These are phyloP conservation scores for Periglandula ipomoeae DNA, from an alignment of 2,329 filamentous ascomycete genomes.

Conservation along the genomic window DNA sequence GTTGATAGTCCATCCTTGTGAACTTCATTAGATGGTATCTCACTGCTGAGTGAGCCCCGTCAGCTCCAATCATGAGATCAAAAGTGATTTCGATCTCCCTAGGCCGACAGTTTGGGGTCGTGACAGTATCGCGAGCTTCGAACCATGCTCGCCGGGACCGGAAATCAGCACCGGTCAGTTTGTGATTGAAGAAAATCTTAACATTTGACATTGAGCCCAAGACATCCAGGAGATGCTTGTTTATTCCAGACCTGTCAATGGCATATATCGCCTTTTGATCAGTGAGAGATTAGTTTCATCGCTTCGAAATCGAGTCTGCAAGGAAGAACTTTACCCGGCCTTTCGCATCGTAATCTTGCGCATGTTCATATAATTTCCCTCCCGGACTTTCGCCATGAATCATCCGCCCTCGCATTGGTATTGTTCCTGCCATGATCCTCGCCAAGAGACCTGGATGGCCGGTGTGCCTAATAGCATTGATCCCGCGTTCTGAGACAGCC, in stretches of 20 bases:
- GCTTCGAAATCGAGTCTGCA: too few relatives aligned
- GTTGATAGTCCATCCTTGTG: conserved; percentile 78
- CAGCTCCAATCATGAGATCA: conserved; percentile 87
- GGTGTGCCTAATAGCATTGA: conserved; percentile 73
- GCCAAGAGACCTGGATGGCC: conserved; percentile 60
- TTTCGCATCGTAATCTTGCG: conserved; percentile 86
- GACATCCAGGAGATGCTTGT: conserved; percentile 74
- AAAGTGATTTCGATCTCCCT: conserved; percentile 77
- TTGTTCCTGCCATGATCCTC: conserved; percentile 64
- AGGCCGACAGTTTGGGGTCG: conserved; percentile 33
- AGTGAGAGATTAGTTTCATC: conserved; percentile 7
- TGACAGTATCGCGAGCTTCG: conserved; percentile 42
- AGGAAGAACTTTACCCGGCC: conserved; percentile 55
- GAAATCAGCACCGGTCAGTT: conserved; percentile 85
- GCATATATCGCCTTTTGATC: conserved; percentile 66
- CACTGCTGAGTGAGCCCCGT: conserved; percentile 87
- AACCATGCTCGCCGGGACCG: conserved; percentile 76
- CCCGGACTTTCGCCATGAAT: conserved; percentile 65
- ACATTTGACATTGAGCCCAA: conserved; percentile 82
- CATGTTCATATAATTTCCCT: conserved; percentile 64
- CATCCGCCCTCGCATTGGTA: conserved; percentile 95
- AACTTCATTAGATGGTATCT: conserved; percentile 96
- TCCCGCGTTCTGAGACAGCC: conserved; percentile 85
- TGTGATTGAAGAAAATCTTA: conserved; percentile 85
- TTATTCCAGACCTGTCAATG: conserved; percentile 75